These are phyloP conservation scores for Hyaloscypha variabilis DNA, from an alignment of 495 filamentous ascomycete genomes.

Conservation along the genomic window DNA sequence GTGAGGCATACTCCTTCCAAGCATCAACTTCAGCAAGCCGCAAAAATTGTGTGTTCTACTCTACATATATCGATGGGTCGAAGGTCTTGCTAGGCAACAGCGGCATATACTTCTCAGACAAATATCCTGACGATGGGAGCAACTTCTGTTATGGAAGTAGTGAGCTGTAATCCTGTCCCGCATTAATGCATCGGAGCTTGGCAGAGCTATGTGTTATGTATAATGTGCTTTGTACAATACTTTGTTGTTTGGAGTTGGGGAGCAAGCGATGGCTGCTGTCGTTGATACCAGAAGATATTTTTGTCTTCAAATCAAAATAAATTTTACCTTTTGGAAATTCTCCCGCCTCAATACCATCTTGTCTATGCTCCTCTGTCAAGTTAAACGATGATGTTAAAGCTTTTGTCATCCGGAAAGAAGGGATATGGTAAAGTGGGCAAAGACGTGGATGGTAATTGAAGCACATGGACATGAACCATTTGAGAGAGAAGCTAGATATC, in stretches of 20 bases:
- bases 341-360: too few species aligned
- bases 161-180: slow-evolving; percentile 4
- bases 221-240: neutral
- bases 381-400: too few species aligned
- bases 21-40: neutral
- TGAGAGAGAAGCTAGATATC: neutral
- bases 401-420: neutral
- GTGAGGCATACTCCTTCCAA: slow-evolving; percentile 15
- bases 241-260: neutral
- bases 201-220: neutral
- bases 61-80: slow-evolving; percentile 10
- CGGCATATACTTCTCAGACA: slow-evolving; percentile 23
- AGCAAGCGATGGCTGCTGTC: neutral
- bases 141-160: slow-evolving; percentile 23
- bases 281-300: neutral
- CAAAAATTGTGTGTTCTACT: slow-evolving; percentile 18
- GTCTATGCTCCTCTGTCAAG: too few species aligned
- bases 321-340: too few species aligned
- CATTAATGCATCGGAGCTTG: neutral
- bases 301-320: neutral
- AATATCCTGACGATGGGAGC: slow-evolving; percentile 22
- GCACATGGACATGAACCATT: neutral
- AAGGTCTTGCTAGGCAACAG: slow-evolving; percentile 12
- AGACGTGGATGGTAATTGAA: neutral
- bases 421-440: neutral